Evolutionary conservation across 257 asterid species (phyloP).

Genomic region (Solanum appendiculatum): DNA sequence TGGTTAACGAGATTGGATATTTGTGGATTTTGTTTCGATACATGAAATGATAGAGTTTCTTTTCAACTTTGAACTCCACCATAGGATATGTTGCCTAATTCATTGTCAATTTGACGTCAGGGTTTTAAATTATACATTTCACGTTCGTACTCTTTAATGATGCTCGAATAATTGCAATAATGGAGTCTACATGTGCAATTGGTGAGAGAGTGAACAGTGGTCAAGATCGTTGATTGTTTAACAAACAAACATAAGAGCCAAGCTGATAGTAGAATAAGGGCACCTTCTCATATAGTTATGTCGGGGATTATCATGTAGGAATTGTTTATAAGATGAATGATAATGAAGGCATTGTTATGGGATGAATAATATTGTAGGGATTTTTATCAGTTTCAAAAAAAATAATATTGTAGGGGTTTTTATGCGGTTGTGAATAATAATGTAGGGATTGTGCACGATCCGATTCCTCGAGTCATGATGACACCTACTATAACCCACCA

Average conservation of each 20-base stretch:
- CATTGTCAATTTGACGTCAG: background rate
- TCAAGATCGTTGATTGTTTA: background rate
- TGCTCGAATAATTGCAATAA: background rate
- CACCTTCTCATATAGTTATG: background rate
- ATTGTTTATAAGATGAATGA: background rate
- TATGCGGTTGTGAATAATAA: background rate
- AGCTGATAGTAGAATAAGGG: background rate
- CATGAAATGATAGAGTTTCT: background rate
- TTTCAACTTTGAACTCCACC: background rate
- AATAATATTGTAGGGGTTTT: background rate
- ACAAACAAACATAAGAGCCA: background rate
- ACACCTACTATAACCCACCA: too few species aligned
- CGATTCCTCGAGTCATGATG: too few species aligned
- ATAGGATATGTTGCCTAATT: background rate
- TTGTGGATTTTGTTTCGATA: background rate
- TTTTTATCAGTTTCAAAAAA: background rate
- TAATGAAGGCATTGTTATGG: background rate
- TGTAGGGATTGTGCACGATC: background rate
- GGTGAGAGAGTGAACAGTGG: background rate
- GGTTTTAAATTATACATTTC: background rate
- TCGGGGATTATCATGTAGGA: background rate
- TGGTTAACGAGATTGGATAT: background rate
- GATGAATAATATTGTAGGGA: background rate
- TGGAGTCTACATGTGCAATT: background rate
- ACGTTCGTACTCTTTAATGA: background rate